These are phyloP conservation scores for Fonsecaea multimorphosa DNA, from an alignment of 2,329 filamentous ascomycete species.

Conservation along the genomic window DNA sequence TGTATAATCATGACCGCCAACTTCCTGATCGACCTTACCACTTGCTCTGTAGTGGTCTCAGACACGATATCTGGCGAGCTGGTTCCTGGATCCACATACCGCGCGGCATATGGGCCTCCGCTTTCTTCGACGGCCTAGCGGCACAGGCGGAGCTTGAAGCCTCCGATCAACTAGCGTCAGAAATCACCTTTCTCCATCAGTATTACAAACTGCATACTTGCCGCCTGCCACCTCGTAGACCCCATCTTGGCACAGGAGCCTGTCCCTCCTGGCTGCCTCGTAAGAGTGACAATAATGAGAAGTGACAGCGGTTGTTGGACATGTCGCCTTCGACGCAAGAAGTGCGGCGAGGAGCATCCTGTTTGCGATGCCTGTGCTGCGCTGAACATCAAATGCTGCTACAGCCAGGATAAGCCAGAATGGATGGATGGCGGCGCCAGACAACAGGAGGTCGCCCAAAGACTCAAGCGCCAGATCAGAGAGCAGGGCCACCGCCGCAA, in stretches of 20 bases:
- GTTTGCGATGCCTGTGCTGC: slow-evolving; percentile 58
- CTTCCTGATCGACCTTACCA: neutral
- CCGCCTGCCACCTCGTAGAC: no score
- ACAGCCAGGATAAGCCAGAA: slow-evolving; percentile 58
- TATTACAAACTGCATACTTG: no score
- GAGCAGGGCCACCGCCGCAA: slow-evolving; percentile 56
- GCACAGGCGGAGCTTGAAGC: neutral
- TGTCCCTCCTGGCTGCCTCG: no score
- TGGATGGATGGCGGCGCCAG: slow-evolving; percentile 63
- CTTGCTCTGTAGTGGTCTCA: no score
- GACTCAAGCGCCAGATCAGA: slow-evolving; percentile 65
- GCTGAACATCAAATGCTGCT: slow-evolving; percentile 65
- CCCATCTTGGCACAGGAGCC: no score
- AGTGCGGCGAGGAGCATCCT: slow-evolving; percentile 63
- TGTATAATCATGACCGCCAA: no score
- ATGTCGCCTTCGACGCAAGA: slow-evolving; percentile 66
- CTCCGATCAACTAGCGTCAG: neutral
- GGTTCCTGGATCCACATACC: neutral
- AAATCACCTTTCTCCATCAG: neutral
- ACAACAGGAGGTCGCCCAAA: slow-evolving; percentile 60
- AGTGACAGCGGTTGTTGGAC: slow-evolving; percentile 58
- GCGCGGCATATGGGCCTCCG: neutral
- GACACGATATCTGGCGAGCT: no score
- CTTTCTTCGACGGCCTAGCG: neutral
- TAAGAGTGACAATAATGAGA: neutral